Evolutionary conservation across 1,139 yeast species (phyloP).

Genomic region (Debaryomyces psychrophilus): DNA sequence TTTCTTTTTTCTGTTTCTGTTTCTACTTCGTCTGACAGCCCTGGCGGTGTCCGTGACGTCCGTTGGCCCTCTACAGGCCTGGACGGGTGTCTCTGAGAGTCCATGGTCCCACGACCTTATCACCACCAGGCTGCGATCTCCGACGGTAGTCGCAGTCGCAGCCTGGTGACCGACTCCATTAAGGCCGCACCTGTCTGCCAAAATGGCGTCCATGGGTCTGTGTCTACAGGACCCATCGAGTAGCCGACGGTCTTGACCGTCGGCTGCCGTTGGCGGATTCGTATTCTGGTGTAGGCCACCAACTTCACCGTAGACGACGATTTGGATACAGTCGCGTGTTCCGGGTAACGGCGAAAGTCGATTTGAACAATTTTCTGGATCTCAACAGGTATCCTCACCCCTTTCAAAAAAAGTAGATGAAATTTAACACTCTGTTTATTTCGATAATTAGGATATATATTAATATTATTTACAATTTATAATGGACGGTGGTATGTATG

Average conservation of each 20-base stretch:
- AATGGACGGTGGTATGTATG: conserved; percentile 55
- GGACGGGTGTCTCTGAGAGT: too few species aligned
- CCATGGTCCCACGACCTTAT: too few species aligned
- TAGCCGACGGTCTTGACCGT: background rate
- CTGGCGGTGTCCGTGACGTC: too few species aligned
- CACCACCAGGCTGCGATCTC: background rate
- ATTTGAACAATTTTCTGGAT: background rate
- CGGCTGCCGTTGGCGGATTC: too few species aligned
- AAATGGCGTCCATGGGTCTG: background rate
- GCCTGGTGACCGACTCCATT: too few species aligned
- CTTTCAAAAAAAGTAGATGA: conserved; percentile 9
- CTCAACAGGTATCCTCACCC: conserved; percentile 10
- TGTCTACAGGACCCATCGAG: background rate
- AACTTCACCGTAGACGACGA: background rate
- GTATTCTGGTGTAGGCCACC: background rate
- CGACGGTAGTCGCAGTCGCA: too few species aligned
- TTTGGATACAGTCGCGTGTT: conserved; percentile 5
- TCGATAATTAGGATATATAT: conserved; percentile 19
- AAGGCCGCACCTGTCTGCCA: background rate
- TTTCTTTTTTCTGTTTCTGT: too few species aligned
- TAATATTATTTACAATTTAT: conserved; percentile 22
- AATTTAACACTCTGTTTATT: conserved; percentile 17
- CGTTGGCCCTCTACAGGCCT: too few species aligned
- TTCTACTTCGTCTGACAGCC: background rate
- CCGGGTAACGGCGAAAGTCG: conserved; percentile 8